phyloP scores from a whole-genome alignment of 176 grass and related monocot species.

The Aegilops longissima region DNA sequence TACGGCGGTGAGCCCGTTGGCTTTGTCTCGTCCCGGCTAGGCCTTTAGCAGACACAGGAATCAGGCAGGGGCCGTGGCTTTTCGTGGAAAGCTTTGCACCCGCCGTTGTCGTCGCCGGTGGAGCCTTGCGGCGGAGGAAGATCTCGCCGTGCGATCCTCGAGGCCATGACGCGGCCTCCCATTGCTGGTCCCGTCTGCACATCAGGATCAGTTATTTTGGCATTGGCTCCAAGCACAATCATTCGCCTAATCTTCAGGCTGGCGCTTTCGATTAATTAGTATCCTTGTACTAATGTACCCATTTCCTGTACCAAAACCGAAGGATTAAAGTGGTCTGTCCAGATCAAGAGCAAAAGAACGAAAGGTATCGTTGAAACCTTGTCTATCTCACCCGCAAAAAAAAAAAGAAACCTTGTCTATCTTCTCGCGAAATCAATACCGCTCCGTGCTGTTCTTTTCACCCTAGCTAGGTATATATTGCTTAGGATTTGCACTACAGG shows the following conservation, averaged over 20 bases:
- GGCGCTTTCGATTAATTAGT: not conserved
- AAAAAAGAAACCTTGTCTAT: not conserved
- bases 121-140: not conserved
- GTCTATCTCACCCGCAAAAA: no score
- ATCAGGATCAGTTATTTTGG: not conserved
- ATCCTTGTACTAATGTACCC: not conserved
- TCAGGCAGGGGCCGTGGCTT: not conserved
- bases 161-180: not conserved
- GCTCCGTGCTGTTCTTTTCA: not conserved
- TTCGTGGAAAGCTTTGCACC: not conserved
- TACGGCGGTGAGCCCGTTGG: not conserved
- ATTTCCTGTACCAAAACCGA: no score
- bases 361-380: not conserved
- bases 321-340: not conserved
- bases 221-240: not conserved
- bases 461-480: no score
- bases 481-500: not conserved
- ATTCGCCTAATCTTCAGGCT: not conserved
- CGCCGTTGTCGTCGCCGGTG: not conserved
- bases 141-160: not conserved
- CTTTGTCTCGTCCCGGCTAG: not conserved
- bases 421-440: not conserved
- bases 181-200: not conserved
- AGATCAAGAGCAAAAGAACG: not conserved
- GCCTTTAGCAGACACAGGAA: not conserved